Evolutionary conservation across 2,329 filamentous ascomycete species (phyloP).

Genomic region (Hymenoscyphus occultus): DNA sequence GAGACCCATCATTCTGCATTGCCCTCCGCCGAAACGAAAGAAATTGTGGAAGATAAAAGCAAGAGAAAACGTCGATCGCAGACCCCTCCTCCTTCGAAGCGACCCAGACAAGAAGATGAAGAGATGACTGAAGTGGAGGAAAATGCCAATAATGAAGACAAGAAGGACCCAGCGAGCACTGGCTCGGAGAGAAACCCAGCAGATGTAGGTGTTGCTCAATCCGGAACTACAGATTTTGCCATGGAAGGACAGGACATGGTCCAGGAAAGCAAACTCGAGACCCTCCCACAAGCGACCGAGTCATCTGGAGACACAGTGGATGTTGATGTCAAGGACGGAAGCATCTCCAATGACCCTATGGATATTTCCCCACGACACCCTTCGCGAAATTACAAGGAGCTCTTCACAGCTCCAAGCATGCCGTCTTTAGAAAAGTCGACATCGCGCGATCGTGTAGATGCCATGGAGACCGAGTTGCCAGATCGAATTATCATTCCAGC

Average conservation of each 20-base stretch:
- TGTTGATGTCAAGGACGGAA: not conserved
- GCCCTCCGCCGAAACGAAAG: slow-evolving; percentile 33
- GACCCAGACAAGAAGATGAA: slow-evolving; percentile 44
- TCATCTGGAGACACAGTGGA: not conserved
- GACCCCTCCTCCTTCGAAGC: slow-evolving; percentile 60
- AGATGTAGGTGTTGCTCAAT: not conserved
- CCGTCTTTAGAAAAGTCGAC: slow-evolving; percentile 15
- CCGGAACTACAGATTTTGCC: slow-evolving; percentile 1
- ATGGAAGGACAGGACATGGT: slow-evolving; percentile 2
- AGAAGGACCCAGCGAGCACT: not conserved
- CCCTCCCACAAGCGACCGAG: not conserved
- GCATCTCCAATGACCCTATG: not conserved
- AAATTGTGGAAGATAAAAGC: slow-evolving; percentile 50
- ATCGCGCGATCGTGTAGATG: slow-evolving; percentile 21
- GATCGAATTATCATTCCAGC: slow-evolving; percentile 49
- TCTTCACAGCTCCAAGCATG: slow-evolving; percentile 34
- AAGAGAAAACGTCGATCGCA: slow-evolving; percentile 67
- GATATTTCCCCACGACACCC: slow-evolving; percentile 20
- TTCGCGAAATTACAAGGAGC: slow-evolving; percentile 48
- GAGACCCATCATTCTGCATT: slow-evolving; percentile 8
- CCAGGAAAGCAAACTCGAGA: not conserved
- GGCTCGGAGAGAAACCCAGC: not conserved
- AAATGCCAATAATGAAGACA: slow-evolving; percentile 5
- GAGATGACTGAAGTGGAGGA: slow-evolving; percentile 16
- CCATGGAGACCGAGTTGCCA: slow-evolving; percentile 21